Percentiles rank a stretch among this genome's conserved stretches.
Evolutionary conservation across 2,329 filamentous ascomycete genomes (phyloP).

Genomic region (Colletotrichum agaves): DNA sequence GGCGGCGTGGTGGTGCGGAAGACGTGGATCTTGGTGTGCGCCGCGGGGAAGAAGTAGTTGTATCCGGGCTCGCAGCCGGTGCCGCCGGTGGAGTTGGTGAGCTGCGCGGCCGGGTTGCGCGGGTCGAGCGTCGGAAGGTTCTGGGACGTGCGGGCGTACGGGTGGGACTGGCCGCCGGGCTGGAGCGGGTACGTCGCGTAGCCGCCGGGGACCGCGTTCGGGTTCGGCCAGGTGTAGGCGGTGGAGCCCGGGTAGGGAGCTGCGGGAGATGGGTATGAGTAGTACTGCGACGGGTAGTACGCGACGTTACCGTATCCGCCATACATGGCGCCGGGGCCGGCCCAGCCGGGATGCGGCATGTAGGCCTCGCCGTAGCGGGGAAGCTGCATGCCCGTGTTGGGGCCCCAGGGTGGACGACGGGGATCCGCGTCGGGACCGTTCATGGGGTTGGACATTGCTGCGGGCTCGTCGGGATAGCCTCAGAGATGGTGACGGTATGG

Average conservation of each 20-base stretch:
- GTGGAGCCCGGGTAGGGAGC: constrained; percentile 20
- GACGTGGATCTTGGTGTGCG: constrained; percentile 70
- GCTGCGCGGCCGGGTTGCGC: constrained; percentile 61
- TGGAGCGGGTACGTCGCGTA: constrained; percentile 43
- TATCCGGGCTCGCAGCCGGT: constrained; percentile 70
- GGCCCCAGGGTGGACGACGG: constrained; percentile 47
- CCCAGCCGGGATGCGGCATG: constrained; percentile 47
- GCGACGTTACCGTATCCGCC: constrained; percentile 26
- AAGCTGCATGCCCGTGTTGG: constrained; percentile 42
- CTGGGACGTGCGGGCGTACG: constrained; percentile 52
- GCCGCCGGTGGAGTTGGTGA: constrained; percentile 68
- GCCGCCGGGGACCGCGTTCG: not conserved
- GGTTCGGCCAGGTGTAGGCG: constrained; percentile 32
- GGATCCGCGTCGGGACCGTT: constrained; percentile 51
- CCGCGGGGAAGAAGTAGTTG: constrained; percentile 69
- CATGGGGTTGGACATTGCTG: constrained; percentile 47
- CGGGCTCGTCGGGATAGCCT: not conserved
- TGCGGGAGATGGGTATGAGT: constrained; percentile 37
- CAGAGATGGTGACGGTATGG: constrained; percentile 23
- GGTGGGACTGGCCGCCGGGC: constrained; percentile 51
- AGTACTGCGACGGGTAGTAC: constrained; percentile 50
- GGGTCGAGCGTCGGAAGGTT: constrained; percentile 55
- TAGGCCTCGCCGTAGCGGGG: constrained; percentile 51
- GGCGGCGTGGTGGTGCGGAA: constrained; percentile 62
- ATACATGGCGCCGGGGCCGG: not conserved